These are phyloP conservation scores for Beta macrorhiza DNA, from an alignment of 179 eudicot genomes.

Conservation along the genomic window DNA sequence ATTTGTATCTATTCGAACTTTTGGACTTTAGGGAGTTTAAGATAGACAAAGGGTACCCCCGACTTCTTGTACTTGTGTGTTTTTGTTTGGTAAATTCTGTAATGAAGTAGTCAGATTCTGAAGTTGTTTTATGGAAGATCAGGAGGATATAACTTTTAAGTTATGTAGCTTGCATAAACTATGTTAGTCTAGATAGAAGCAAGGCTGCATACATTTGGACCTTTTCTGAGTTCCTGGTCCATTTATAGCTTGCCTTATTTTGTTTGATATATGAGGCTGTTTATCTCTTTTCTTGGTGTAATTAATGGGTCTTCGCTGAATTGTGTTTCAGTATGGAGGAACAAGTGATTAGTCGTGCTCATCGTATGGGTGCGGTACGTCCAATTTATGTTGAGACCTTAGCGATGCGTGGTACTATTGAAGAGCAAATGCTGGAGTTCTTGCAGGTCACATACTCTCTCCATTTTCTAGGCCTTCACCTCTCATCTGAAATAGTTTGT, in stretches of 20 bases:
- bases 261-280: not conserved
- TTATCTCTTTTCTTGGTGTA: not conserved
- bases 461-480: not conserved
- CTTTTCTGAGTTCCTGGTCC: not conserved
- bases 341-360: constrained; percentile 99
- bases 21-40: not conserved
- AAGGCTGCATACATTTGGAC: not conserved
- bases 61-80: not conserved
- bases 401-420: constrained; percentile 96
- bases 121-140: not conserved
- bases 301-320: constrained; percentile 13
- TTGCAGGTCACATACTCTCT: constrained; percentile 57
- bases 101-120: not conserved
- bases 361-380: constrained; percentile 96
- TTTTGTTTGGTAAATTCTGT: not conserved
- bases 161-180: not conserved
- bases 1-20: not conserved
- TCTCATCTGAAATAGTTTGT: not conserved
- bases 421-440: constrained; percentile 92
- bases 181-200: not conserved
- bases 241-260: not conserved
- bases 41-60: not conserved
- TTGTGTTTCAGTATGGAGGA: constrained; percentile 78
- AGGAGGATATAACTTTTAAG: not conserved
- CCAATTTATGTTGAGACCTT: constrained; percentile 91